Evolutionary conservation across 2,329 filamentous ascomycete genomes (phyloP).

Genomic region (Fusarium caatingaense): DNA sequence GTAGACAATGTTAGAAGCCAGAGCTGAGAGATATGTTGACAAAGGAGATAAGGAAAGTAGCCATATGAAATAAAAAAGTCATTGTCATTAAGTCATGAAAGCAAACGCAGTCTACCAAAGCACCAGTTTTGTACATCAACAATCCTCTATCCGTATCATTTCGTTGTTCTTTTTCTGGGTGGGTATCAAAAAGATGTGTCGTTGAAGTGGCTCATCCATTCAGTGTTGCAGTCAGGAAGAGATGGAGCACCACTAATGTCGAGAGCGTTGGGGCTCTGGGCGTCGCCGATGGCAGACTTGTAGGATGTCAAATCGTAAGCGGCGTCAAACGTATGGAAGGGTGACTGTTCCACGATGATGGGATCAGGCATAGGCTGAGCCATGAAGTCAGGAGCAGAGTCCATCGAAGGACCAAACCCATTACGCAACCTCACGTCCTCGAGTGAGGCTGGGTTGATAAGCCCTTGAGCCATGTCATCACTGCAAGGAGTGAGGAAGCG

Average conservation of each 20-base stretch:
- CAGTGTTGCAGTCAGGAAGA: constrained; percentile 44
- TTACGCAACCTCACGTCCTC: constrained; percentile 46
- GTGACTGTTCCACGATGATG: constrained; percentile 48
- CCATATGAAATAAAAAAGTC: constrained; percentile 22
- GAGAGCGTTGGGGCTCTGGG: constrained; percentile 44
- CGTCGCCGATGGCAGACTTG: constrained; percentile 45
- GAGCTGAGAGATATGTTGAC: constrained; percentile 8
- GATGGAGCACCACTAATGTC: constrained; percentile 43
- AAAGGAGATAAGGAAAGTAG: constrained; percentile 15
- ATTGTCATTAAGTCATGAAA: constrained; percentile 49
- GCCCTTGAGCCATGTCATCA: constrained; percentile 57
- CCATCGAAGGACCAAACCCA: constrained; percentile 45
- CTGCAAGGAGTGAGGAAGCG: constrained; percentile 66
- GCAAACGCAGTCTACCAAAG: constrained; percentile 40
- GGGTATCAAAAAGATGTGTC: constrained; percentile 51
- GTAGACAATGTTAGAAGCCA: constrained; percentile 10
- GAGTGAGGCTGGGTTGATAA: constrained; percentile 47
- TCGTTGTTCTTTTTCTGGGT: constrained; percentile 23
- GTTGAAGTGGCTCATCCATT: constrained; percentile 50
- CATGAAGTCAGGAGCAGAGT: constrained; percentile 46
- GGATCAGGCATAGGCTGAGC: constrained; percentile 46
- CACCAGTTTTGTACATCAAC: constrained; percentile 44
- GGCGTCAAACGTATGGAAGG: constrained; percentile 56
- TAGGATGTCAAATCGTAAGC: constrained; percentile 56
- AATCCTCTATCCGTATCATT: constrained; percentile 38